Evolutionary conservation across 2,329 filamentous ascomycete species (phyloP), one percentile per base, ranked within the genome.

Genomic region (Passalora sequoiae): DNA sequence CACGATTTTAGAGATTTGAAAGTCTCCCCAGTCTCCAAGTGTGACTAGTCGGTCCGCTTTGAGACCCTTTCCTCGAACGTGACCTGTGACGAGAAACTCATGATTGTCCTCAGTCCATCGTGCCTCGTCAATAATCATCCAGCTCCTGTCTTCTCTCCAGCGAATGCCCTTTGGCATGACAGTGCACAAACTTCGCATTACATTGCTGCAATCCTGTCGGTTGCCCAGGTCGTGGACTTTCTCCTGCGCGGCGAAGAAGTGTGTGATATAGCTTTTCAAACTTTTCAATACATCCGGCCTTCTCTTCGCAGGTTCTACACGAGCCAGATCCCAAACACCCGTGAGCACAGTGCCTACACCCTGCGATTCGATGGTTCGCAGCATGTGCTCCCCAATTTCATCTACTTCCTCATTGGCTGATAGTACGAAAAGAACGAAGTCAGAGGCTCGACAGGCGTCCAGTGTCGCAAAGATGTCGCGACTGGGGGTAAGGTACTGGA

Each of bases 101-200:
- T n/a, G n/a, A 33, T 77, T 74, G 1, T 74, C 71, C 12, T 61
- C 64, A 16, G 78, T 73, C 75, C 89, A 94, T 55, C 78, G 69
- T 40, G 95, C 73, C 20, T 89, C 78, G 53, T 98, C 92, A 4
- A 91, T 80, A 44, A 95, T 70, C 83, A 98, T 87, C 86, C 92
- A 98, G 58, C 89, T 94, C 55, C 92, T 78, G 53, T 95, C 88
- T 40, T 98, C 92, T 57, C 92, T 80, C 92, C 92, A 98, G 51
- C 83, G 74, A n/a, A 98, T 79, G 1, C 92, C 92, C 69, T 94
- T 97, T 8, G 92, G 91, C 31, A 84, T 89, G 25, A 85, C 88
- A 52, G 83, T 95, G 73, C 92, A 98, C 12, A 98, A 71, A 20
- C 89, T 91, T 40, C 94, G 80, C 66, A 97, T 85, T 27, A 94